A percentile compares a stretch with the other conserved stretches of the same genome.
Conservation (phyloP, 768 basidiomycete species). For the Galerina marginata region DNA sequence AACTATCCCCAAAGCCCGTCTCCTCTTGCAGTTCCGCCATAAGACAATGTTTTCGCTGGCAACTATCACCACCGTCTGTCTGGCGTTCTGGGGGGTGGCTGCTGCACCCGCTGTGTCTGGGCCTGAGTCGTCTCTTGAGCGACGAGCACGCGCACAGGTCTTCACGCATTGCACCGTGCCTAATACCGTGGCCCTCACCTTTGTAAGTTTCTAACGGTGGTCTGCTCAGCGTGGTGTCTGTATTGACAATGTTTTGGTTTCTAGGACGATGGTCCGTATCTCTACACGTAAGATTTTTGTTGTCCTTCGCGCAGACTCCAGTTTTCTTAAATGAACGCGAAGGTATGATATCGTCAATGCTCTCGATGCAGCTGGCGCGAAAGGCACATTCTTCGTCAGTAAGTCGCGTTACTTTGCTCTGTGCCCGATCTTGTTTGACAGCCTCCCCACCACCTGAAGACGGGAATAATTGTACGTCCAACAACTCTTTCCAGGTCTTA, state of each 20-base stretch:
- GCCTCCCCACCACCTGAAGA: conserved; percentile 25
- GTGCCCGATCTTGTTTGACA: background rate
- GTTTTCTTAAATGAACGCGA: background rate
- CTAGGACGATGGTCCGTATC: conserved; percentile 44
- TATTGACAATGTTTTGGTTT: background rate
- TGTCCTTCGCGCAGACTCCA: background rate
- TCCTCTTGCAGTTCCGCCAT: background rate
- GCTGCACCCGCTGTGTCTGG: conserved; percentile 3
- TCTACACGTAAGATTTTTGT: conserved; percentile 27
- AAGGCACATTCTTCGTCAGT: conserved; percentile 51
- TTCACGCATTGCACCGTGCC: conserved; percentile 37
- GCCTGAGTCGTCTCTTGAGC: conserved; percentile 17
- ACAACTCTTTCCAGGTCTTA: background rate
- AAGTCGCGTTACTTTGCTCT: conserved; percentile 11
- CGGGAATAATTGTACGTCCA: conserved; percentile 37
- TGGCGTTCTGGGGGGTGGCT: conserved; percentile 9
- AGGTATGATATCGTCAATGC: conserved; percentile 37
- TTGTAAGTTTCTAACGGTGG: conserved; percentile 17
- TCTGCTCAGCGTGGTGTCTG: background rate
- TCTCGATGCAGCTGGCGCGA: conserved; percentile 38
- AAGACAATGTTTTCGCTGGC: background rate
- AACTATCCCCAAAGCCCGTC: background rate
- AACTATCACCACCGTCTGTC: conserved; percentile 3
- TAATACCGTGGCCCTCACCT: conserved; percentile 31
- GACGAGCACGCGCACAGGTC: conserved; percentile 30